Evolutionary conservation across 2,329 filamentous ascomycete genomes (phyloP).

Genomic region (Diaporthe capsici): DNA sequence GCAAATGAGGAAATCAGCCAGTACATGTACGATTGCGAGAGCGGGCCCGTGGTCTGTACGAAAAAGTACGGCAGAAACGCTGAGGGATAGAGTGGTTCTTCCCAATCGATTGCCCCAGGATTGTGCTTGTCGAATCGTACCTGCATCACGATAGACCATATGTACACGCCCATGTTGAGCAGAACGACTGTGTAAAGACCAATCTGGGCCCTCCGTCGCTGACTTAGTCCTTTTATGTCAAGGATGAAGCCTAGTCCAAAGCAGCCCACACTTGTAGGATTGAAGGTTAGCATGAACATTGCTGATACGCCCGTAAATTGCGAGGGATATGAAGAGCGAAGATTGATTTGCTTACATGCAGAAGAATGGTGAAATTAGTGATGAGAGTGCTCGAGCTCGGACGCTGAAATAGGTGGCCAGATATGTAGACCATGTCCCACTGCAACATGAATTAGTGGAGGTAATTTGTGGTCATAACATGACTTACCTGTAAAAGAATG

Average conservation of each 20-base stretch:
- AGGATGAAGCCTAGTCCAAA: slow-evolving; percentile 63
- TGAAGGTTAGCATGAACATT: neutral
- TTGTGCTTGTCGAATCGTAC: slow-evolving; percentile 53
- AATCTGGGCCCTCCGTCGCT: slow-evolving; percentile 60
- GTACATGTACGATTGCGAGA: slow-evolving; percentile 61
- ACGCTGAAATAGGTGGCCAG: slow-evolving; percentile 60
- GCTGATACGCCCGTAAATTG: rapidly evolving
- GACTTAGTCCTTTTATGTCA: slow-evolving; percentile 55
- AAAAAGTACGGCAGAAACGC: slow-evolving; percentile 64
- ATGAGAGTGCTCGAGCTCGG: slow-evolving; percentile 59
- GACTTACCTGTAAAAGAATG: slow-evolving; percentile 58
- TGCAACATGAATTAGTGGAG: slow-evolving; percentile 39
- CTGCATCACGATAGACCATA: slow-evolving; percentile 65
- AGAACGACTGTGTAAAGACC: slow-evolving; percentile 60
- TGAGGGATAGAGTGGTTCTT: slow-evolving; percentile 56
- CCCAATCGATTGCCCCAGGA: slow-evolving; percentile 62
- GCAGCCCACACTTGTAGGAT: slow-evolving; percentile 55
- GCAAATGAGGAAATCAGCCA: slow-evolving; percentile 60
- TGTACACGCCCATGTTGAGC: slow-evolving; percentile 63
- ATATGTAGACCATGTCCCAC: slow-evolving; percentile 62
- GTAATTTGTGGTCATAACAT: no score
- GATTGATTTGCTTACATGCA: slow-evolving; percentile 55
- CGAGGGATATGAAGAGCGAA: neutral
- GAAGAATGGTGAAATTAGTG: slow-evolving; percentile 62
- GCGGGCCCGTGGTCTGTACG: slow-evolving; percentile 56